Conservation (phyloP, 2,329 filamentous ascomycete genomes). For the Ceratocystiopsis sp. region DNA sequence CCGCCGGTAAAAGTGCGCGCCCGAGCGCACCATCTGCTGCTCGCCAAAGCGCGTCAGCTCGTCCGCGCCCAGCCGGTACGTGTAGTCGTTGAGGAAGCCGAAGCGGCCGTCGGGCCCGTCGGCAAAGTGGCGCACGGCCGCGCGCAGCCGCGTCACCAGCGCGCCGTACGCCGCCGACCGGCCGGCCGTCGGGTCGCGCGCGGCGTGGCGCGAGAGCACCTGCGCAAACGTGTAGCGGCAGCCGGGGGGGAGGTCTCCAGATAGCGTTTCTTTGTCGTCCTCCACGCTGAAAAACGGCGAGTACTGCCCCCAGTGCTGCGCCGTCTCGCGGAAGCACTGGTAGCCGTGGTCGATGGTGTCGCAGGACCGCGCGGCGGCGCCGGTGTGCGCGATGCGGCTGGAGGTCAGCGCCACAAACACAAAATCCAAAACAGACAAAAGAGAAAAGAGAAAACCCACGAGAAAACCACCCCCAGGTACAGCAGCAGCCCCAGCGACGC, state of each 20-base stretch:
- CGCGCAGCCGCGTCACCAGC: conserved; percentile 50
- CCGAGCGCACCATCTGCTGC: conserved; percentile 56
- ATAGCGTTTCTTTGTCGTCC: no score
- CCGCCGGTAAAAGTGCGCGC: conserved; percentile 55
- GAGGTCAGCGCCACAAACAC: not conserved
- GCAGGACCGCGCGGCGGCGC: conserved; percentile 19
- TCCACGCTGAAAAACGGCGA: conserved; percentile 63
- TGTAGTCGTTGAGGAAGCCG: conserved; percentile 54
- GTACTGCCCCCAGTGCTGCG: conserved; percentile 72
- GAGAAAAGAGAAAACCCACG: conserved; percentile 6
- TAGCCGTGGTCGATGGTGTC: conserved; percentile 40
- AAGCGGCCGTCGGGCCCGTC: conserved; percentile 44
- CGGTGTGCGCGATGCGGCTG: not conserved
- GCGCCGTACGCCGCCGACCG: conserved; percentile 49
- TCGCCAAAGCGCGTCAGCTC: conserved; percentile 48
- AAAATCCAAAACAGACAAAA: not conserved
- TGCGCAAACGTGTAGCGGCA: conserved; percentile 69
- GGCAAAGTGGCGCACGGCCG: conserved; percentile 19
- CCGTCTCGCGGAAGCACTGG: conserved; percentile 42
- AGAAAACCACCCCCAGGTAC: conserved; percentile 11
- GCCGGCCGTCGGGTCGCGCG: conserved; percentile 56
- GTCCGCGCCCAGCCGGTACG: conserved; percentile 40
- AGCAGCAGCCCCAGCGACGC: conserved; percentile 10
- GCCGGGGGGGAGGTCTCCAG: conserved; percentile 32
- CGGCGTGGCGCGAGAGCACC: conserved; percentile 69